Evolutionary conservation across 768 basidiomycete genomes (phyloP).

Genomic region (Auriscalpium vulgare): DNA sequence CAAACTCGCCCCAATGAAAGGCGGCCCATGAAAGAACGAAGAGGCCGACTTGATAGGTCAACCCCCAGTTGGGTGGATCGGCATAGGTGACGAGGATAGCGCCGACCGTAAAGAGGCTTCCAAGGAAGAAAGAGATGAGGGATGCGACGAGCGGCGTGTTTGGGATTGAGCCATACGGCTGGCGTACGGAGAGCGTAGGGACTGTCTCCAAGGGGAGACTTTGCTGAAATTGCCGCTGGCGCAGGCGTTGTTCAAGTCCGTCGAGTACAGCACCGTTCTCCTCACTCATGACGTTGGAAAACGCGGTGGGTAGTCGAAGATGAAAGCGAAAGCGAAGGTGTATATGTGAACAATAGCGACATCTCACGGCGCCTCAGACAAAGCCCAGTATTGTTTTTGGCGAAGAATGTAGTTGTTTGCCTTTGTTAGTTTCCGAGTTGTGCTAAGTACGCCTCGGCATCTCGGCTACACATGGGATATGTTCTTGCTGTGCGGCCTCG

Average conservation of each 20-base stretch:
- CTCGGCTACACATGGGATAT: background rate
- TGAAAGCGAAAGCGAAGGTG: background rate
- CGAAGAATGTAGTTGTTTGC: background rate
- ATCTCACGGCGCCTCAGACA: background rate
- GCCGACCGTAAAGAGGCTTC: conserved; percentile 59
- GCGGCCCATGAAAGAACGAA: conserved; percentile 77
- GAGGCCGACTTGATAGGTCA: conserved; percentile 71
- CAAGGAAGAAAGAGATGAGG: conserved; percentile 79
- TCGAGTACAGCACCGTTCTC: conserved; percentile 10
- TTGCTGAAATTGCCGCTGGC: conserved; percentile 29
- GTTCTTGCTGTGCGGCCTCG: background rate
- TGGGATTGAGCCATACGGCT: conserved; percentile 58
- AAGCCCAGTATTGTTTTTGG: background rate
- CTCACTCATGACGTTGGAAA: background rate
- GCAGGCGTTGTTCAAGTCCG: conserved; percentile 35
- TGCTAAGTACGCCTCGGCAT: background rate
- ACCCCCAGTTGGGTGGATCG: conserved; percentile 47
- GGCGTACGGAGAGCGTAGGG: conserved; percentile 29
- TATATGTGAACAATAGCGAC: too few relatives aligned
- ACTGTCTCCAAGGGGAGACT: conserved; percentile 43
- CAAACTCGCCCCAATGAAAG: conserved; percentile 94
- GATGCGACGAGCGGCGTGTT: conserved; percentile 82
- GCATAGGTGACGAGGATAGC: conserved; percentile 39
- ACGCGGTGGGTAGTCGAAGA: background rate
- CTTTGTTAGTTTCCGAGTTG: background rate